These are phyloP conservation scores for Boletus pseudo-olivaceus DNA, from an alignment of 768 basidiomycete genomes.

Conservation along the genomic window DNA sequence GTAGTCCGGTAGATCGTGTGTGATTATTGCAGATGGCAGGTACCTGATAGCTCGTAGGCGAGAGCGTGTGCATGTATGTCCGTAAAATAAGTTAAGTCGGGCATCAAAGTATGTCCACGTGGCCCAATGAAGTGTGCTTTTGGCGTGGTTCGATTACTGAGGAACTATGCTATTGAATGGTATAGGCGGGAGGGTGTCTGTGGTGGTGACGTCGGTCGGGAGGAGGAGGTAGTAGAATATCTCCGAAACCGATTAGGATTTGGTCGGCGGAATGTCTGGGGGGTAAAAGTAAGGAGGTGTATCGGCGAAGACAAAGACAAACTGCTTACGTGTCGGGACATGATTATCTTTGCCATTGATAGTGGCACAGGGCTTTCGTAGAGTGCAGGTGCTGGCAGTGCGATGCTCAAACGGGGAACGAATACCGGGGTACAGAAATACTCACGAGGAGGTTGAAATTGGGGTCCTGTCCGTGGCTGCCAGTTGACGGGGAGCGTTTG, in stretches of 20 bases:
- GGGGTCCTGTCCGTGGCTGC: slow-evolving; percentile 22
- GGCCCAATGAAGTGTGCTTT: slow-evolving; percentile 15
- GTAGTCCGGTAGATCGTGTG: slow-evolving; percentile 18
- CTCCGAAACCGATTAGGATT: slow-evolving; percentile 27
- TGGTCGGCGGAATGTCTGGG: slow-evolving; percentile 34
- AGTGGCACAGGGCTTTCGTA: slow-evolving; percentile 42
- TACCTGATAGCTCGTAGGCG: slow-evolving; percentile 15
- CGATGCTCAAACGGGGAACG: background rate
- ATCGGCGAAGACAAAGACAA: background rate
- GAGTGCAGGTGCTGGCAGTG: slow-evolving; percentile 37
- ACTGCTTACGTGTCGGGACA: slow-evolving; percentile 47
- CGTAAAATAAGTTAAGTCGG: slow-evolving; percentile 28
- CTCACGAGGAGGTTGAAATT: slow-evolving; percentile 33
- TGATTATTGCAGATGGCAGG: slow-evolving; percentile 28
- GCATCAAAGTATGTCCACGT: slow-evolving; percentile 5
- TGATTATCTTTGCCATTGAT: slow-evolving; percentile 52
- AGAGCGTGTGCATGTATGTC: slow-evolving; percentile 20
- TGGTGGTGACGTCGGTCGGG: slow-evolving; percentile 25
- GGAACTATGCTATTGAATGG: slow-evolving; percentile 31
- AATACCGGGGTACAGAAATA: background rate
- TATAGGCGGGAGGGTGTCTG: slow-evolving; percentile 34
- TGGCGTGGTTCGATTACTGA: slow-evolving; percentile 15
- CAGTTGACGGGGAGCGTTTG: slow-evolving; percentile 19
- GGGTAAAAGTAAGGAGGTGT: background rate
- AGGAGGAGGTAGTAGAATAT: slow-evolving; percentile 18